These are phyloP conservation scores for Inonotus hispidus DNA, from an alignment of 1,284 basidiomycete species.

Conservation along the genomic window DNA sequence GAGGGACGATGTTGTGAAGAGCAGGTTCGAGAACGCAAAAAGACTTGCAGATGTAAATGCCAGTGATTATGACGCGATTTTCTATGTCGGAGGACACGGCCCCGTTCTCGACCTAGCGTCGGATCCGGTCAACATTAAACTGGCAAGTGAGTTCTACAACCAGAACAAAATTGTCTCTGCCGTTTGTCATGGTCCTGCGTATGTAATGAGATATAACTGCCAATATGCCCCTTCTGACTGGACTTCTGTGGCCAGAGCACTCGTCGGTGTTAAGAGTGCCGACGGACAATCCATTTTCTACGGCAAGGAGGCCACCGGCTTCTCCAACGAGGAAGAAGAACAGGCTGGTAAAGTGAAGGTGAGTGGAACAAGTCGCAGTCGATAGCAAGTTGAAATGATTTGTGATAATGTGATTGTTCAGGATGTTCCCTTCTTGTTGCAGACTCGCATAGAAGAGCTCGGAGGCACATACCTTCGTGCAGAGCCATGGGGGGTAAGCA, in stretches of 20 bases:
- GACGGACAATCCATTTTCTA: slow-evolving; percentile 59
- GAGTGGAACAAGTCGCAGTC: background rate
- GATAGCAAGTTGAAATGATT: background rate
- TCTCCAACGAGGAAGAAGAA: slow-evolving; percentile 70
- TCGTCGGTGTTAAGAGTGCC: slow-evolving; percentile 49
- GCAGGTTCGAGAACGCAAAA: slow-evolving; percentile 56
- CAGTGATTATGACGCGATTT: slow-evolving; percentile 66
- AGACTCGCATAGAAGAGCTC: slow-evolving; percentile 44
- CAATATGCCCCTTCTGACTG: slow-evolving; percentile 19
- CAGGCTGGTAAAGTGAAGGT: slow-evolving; percentile 38
- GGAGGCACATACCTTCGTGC: slow-evolving; percentile 58
- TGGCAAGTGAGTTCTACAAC: slow-evolving; percentile 61
- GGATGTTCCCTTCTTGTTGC: slow-evolving; percentile 65
- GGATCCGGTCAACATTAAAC: slow-evolving; percentile 52
- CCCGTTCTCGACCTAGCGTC: slow-evolving; percentile 63
- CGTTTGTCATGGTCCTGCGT: slow-evolving; percentile 74
- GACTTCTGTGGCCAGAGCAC: slow-evolving; percentile 27
- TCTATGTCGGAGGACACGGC: slow-evolving; percentile 75
- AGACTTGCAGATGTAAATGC: slow-evolving; percentile 55
- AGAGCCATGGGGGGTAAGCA: slow-evolving; percentile 51
- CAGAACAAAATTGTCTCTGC: slow-evolving; percentile 53
- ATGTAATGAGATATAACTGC: slow-evolving; percentile 16
- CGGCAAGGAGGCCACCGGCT: slow-evolving; percentile 56
- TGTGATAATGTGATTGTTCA: slow-evolving; percentile 16
- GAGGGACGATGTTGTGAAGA: slow-evolving; percentile 48